Percentiles rank a stretch among this genome's conserved stretches.
phyloP scores from a whole-genome alignment of 345 rosid species.

The Eucalyptus marginata region DNA sequence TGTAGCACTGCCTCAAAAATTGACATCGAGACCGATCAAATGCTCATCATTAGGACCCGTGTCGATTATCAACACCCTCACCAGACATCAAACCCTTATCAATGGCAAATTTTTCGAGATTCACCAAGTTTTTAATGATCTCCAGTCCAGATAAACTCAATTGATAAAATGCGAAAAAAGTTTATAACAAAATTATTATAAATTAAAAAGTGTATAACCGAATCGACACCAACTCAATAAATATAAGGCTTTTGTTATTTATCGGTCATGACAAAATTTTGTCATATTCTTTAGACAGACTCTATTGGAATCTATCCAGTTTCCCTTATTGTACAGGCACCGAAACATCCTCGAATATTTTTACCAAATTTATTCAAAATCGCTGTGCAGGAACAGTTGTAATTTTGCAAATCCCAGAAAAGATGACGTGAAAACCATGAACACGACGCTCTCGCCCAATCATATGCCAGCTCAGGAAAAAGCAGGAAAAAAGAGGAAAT shows the following conservation, averaged over 20 bases:
- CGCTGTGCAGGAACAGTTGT: background rate
- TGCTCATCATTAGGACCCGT: background rate
- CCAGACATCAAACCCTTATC: accelerated
- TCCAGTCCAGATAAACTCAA: accelerated
- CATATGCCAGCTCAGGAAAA: background rate
- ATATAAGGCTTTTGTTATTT: no score
- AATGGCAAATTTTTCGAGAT: accelerated
- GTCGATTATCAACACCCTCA: background rate
- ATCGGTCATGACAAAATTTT: no score
- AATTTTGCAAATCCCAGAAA: background rate
- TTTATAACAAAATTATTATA: no score
- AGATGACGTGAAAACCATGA: background rate
- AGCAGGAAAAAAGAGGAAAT: no score
- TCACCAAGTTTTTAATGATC: no score
- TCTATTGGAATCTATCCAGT: background rate
- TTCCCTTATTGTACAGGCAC: background rate
- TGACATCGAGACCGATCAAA: background rate
- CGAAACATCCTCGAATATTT: background rate
- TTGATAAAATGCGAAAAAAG: accelerated
- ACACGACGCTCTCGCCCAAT: background rate
- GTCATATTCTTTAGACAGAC: background rate
- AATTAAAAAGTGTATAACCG: accelerated
- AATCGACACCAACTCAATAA: no score
- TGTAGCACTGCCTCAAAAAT: no score
- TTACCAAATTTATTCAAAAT: background rate